A percentile compares a stretch with the other conserved stretches of the same genome.
Conservation (phyloP, 176 grass and related monocot species). For the Eleusine indica region DNA sequence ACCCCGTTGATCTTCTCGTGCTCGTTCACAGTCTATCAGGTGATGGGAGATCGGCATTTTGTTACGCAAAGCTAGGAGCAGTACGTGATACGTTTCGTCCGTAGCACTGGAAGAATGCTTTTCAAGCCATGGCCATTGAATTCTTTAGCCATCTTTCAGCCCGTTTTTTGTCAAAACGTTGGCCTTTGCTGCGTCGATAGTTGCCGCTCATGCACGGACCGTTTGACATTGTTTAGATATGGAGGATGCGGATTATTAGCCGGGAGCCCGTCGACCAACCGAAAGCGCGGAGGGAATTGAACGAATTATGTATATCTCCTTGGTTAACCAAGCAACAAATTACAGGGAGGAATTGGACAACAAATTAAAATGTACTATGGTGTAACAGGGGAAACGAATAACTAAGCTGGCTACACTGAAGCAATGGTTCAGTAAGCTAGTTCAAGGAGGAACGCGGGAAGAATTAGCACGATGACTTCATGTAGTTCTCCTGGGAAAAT, state of each 20-base stretch:
- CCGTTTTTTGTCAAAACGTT: background rate
- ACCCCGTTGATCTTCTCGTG: background rate
- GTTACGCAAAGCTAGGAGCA: background rate
- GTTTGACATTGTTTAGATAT: background rate
- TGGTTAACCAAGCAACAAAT: no score
- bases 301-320: no score
- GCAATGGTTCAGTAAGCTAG: no score
- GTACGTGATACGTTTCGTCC: slow-evolving; percentile 1
- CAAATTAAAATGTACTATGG: no score
- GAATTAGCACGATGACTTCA: no score
- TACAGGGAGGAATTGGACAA: no score
- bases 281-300: no score
- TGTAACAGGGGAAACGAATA: no score
- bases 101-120: slow-evolving; percentile 1
- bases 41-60: background rate
- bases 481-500: no score
- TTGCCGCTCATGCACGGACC: background rate
- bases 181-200: background rate
- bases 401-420: no score
- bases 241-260: background rate
- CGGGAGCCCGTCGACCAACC: no score
- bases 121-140: background rate
- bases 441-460: no score
- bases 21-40: background rate
- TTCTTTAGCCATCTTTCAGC: background rate